Conservation (phyloP, 1,139 yeast genomes). For the Lodderomyces margitis region DNA sequence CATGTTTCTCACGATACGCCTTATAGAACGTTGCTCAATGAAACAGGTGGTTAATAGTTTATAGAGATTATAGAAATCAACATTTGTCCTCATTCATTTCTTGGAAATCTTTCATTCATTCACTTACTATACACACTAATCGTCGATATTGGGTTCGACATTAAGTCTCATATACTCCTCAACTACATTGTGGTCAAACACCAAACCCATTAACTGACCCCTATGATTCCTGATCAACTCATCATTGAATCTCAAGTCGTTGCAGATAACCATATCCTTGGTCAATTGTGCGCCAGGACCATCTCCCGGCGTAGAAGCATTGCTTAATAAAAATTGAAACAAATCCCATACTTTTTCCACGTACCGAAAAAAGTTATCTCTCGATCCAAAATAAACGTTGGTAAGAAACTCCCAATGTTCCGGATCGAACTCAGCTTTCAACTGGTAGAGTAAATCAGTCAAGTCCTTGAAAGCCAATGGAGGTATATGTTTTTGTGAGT, state of each 20-base stretch:
- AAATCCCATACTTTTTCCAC: constrained; percentile 29
- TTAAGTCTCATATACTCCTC: constrained; percentile 26
- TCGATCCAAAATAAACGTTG: constrained; percentile 30
- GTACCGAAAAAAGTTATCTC: constrained; percentile 27
- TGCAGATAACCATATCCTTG: constrained; percentile 19
- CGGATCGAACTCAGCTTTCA: constrained; percentile 12
- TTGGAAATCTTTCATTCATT: too few species aligned
- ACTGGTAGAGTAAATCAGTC: constrained; percentile 11
- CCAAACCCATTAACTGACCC: constrained; percentile 25
- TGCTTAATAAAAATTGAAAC: constrained; percentile 21
- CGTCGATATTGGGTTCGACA: constrained; percentile 21
- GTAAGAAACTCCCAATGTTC: constrained; percentile 19
- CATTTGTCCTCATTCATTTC: too few species aligned
- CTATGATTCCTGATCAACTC: constrained; percentile 19
- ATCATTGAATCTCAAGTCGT: constrained; percentile 19
- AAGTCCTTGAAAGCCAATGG: constrained; percentile 6
- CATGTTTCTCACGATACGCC: constrained; percentile 2
- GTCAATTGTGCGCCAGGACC: constrained; percentile 1
- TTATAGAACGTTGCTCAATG: not conserved
- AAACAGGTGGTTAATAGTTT: not conserved
- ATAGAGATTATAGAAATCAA: too few species aligned
- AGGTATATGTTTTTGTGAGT: constrained; percentile 1
- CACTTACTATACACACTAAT: not conserved
- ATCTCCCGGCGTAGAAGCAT: constrained; percentile 1
- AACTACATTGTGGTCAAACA: constrained; percentile 20